Base-by-base conservation (phyloP, 768 basidiomycete genomes). In the Candolleomyces aberdarensis region DNA sequence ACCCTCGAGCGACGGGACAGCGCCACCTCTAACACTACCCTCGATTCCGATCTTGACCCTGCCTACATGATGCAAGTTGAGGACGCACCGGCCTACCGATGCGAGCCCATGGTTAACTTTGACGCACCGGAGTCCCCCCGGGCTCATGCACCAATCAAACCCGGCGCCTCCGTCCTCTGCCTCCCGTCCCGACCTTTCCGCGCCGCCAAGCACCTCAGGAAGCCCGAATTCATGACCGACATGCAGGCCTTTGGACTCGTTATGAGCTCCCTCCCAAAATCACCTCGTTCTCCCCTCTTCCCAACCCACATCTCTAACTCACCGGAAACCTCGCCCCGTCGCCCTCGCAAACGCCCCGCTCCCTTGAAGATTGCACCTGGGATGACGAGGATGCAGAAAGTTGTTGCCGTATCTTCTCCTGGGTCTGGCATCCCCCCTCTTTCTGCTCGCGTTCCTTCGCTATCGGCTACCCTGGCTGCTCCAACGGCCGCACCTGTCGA, bases 21-120 rank as follows among this genome's bases (percentile, higher is more conserved):
- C 57, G 67, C 80, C 1, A 85, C 84, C 0, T 80, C 82, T 7
- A 65, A 80, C 3, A 85, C 84, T 0, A 80, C 82, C 9, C 75
- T 78, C 46, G 79, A 82, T 66, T 87, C 85, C 2, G 83, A 83
- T 54, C 71, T 86, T 47, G 81, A 85, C 56, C 79, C 81, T 5
- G 74, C 72, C 15, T 79, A 80, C 63, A 69, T 83, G 36, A 67
- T 69, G 4, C 65, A 70, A 5, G 64, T 67, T 63, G 76, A 78
- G 46, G 62, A 70, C 44, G 62, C 68, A 7, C 68, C 63, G 17
- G 58, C 53, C 26, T 63, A 67, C 31, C 67, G 63, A 20, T 60
- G 63, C 19, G 67, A 67, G 5, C 62, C 62, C 40, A 64, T 73
- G 3, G 72, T 75, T 49, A 72, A 72, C 17, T 67, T 69, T 63